Base-by-base conservation (phyloP, 495 filamentous ascomycete species). In the Entonaema liquescens region DNA sequence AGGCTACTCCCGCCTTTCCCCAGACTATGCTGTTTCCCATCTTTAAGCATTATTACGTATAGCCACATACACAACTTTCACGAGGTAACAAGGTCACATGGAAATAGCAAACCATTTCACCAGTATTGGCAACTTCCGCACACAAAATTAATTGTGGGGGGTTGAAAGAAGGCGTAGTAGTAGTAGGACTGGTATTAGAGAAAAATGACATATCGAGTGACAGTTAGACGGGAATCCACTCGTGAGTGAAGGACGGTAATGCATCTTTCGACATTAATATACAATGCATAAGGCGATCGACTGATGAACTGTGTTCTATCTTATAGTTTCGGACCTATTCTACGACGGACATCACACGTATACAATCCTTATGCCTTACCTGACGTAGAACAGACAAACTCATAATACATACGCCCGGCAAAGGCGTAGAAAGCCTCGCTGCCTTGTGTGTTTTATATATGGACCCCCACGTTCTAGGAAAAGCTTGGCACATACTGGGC, bases 401-500 rank as follows among this genome's bases (percentile, higher is more conserved):
- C 29, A 28, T 25, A 52, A 64, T 29, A 54, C 50, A 29, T 53
- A 26, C 26, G 23, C 49, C 28, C 55, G 26, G 19, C 17, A 40
- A 35, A 40, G 19, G 23, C 23, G 35, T 19, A 33, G 56, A 8
- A 60, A 52, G 44, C 40, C 40, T 62, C 54, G 53, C 52, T 58
- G 58, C 44, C 42, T 61, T 60, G n/a, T 29, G 9, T 1, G 38
- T 57, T 26, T 28, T 58, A 53, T 36, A 23, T 31, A 40, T 47
- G 21, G 44, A 66, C 70, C 70, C 70, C 70, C 70, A 69, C 70
- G 70, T 59, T 47, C 47, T 63, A n/a, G 21, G 50, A 58, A 54
- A 62, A 62, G 65, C 70, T 73, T 69, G 65, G 70, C 70, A 59
- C 49, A 13, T 36, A 58, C 53, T 19, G 59, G 26, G 50, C 44